Evolutionary conservation across 140 eudicot genomes (phyloP), one percentile per base, ranked within the genome.

Genomic region (Stevia rebaudiana): DNA sequence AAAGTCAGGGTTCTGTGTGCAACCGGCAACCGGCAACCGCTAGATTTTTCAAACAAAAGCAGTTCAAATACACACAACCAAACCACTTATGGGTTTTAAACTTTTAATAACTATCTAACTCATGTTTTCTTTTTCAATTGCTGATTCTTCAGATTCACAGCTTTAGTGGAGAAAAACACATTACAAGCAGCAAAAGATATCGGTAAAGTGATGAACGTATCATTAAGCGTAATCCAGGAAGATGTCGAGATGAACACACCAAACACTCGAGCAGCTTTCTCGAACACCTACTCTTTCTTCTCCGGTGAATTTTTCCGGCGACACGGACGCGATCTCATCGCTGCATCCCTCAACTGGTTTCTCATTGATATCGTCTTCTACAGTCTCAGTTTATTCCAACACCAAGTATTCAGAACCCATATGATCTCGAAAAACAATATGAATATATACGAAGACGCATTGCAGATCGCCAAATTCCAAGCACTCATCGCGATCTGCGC

Each of bases 281-380:
- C 71, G 16, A 60, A 72, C 68, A 47, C 70, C 56, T 83, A 83
- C 46, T n/a, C 75, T 23, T 71, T 81, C 16, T 70, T 81, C 40
- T 84, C 92, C 17, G 60, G 46, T 41, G 72, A 73, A 61, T 84
- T 84, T 74, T 2, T 78, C 21, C 71, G 67, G 1, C 80, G 85
- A 49, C 92, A 84, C 16, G 92, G 92, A 36, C 83, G 85, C 6
- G 85, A 81, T 22, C 87, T 84, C 24, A 49, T 81, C n/a, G 52
- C 87, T 11, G 74, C 81, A 17, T 56, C 87, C 5, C 30, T 48
- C 46, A 31, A 82, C 8, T 84, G 92, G 92, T 75, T 81, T 41
- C 75, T 84, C 0, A 11, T 84, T 1, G 92, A 84, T 51, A 23
- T 84, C 1, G 81, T 84, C 6, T 84, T 84, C 57, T 84, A 78